Conservation (phyloP, 2,329 filamentous ascomycete genomes). For the Camillea tinctor region DNA sequence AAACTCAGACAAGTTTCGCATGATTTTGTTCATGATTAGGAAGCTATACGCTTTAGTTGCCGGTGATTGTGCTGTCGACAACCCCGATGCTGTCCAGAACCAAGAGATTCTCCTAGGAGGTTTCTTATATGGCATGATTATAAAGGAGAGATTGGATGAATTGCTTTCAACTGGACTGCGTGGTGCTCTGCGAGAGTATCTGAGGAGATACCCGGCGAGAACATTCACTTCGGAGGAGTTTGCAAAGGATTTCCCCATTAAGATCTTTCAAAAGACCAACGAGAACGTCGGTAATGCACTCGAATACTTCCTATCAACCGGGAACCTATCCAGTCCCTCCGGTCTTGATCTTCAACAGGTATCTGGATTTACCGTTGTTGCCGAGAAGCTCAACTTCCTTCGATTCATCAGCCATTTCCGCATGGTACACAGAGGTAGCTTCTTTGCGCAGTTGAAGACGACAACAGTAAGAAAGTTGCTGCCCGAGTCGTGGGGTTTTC, state of each 20-base stretch:
- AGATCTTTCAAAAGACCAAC: conserved; percentile 77
- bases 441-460: conserved; percentile 96
- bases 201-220: conserved; percentile 56
- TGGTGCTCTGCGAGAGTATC: conserved; percentile 54
- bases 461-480: conserved; percentile 94
- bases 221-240: conserved; percentile 79
- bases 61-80: conserved; percentile 89
- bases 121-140: conserved; percentile 89
- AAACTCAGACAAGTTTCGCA: conserved; percentile 88
- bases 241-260: conserved; percentile 72
- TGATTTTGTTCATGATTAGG: conserved; percentile 92
- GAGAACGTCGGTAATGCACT: conserved; percentile 84
- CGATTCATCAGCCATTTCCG: conserved; percentile 99
- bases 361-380: conserved; percentile 93
- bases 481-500: conserved; percentile 96
- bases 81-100: conserved; percentile 94
- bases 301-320: conserved; percentile 95
- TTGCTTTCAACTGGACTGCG: conserved; percentile 63
- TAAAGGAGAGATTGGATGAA: conserved; percentile 93
- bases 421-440: conserved; percentile 98
- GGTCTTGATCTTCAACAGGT: conserved; percentile 93
- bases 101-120: conserved; percentile 93
- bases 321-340: conserved; percentile 86
- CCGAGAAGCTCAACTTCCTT: conserved; percentile 98
- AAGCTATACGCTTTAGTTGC: conserved; percentile 93